A percentile compares a stretch with the other conserved stretches of the same genome.
Evolutionary conservation across 352 stramenopile species (phyloP).

Genomic region (Phytophthora citricola): DNA sequence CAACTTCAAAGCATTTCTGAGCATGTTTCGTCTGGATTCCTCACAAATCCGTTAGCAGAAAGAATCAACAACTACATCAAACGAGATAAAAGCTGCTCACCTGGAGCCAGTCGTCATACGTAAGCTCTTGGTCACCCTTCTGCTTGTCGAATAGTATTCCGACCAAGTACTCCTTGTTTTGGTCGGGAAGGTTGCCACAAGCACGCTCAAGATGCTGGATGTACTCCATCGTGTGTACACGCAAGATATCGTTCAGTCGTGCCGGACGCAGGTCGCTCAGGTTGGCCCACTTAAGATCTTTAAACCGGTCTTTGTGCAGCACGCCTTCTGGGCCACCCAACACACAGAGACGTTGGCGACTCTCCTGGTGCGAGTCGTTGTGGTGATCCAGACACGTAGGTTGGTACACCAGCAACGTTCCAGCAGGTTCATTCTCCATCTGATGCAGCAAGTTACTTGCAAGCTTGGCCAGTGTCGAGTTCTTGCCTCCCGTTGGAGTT

Average conservation of each 20-base stretch:
- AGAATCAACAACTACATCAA: not conserved
- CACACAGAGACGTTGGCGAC: constrained; percentile 56
- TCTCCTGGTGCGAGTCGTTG: constrained; percentile 80
- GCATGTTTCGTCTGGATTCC: constrained; percentile 47
- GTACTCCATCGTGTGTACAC: constrained; percentile 72
- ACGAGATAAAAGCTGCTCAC: constrained; percentile 19
- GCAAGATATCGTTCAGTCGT: constrained; percentile 62
- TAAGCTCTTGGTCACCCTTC: constrained; percentile 33
- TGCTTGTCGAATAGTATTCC: constrained; percentile 44
- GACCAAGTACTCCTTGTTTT: constrained; percentile 54
- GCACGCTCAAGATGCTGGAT: constrained; percentile 60
- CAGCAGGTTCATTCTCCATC: constrained; percentile 34
- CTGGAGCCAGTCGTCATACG: constrained; percentile 56
- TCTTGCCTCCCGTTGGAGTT: constrained; percentile 29
- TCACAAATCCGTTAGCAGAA: constrained; percentile 1
- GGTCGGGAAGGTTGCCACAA: constrained; percentile 51
- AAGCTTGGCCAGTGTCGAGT: constrained; percentile 31
- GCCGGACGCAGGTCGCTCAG: constrained; percentile 58
- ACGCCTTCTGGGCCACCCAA: constrained; percentile 70
- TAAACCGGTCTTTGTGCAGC: constrained; percentile 67
- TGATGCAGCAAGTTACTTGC: constrained; percentile 34
- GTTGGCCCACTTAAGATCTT: constrained; percentile 67
- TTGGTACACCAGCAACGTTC: constrained; percentile 72
- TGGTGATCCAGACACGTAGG: constrained; percentile 77
- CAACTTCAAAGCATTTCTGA: constrained; percentile 52